Base-by-base conservation (phyloP, 768 basidiomycete genomes). In the Macrolepiota dolichaula region DNA sequence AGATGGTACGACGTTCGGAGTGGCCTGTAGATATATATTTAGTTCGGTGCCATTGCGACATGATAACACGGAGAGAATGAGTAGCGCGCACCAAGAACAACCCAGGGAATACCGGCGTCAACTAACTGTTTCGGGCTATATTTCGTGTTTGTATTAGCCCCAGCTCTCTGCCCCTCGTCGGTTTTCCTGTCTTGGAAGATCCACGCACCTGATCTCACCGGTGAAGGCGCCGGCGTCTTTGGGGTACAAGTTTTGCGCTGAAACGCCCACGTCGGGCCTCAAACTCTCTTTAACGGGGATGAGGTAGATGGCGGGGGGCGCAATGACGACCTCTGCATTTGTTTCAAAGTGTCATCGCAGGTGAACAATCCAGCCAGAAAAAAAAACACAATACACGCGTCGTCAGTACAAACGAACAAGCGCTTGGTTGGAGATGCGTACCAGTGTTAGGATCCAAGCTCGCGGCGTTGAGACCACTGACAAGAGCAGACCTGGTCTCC, bases 1-100 rank as follows among this genome's bases (percentile, higher is more conserved):
- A 99, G 65, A 95, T 73, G 7, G 92, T 89, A 63, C 97, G 89
- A 65, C 97, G 92, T 75, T 99, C 97, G 49, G 96, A 98, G 81
- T 99, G 97, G 38, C 96, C 91, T 90, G 44, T 29, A 24, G 37
- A 40, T 49, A 37, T 49, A 37, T 40, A 64, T 32, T 37, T 61
- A 42, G 51, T 60, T 27, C 13, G 24, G 38, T 51, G 27, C 60
- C 62, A 51, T 62, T 52, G 61, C 52, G 37, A 38, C 22, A 51
- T 51, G 50, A 46, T 38, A 46, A 36, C 19, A 53, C 29, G 3
- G 10, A 60, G 17, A 51, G 42, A 17, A 47, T 49, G 17, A 37
- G 32, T 64, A 25, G 3, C 12, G 64, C 81, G 32, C 67, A 90
- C 90, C 96, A 54, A 98, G 85, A 73, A 99, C 90, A 66, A 97